Evolutionary conservation across 768 basidiomycete genomes (phyloP).

Genomic region (Coprinopsis marcescibilis): DNA sequence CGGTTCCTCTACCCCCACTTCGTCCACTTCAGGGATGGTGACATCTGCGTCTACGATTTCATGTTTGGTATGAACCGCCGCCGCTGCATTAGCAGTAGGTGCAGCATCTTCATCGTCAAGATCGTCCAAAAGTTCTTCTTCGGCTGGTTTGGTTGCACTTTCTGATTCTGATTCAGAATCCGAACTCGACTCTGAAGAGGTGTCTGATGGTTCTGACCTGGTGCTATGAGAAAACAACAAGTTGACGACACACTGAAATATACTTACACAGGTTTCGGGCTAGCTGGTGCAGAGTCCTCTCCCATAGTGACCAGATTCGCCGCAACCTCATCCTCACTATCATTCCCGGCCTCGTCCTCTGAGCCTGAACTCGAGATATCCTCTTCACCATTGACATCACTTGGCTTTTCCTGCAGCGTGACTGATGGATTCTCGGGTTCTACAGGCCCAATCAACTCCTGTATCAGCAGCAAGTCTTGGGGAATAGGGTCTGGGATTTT

Average conservation of each 20-base stretch:
- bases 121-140: slow-evolving; percentile 26
- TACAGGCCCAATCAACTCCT: slow-evolving; percentile 49
- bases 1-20: slow-evolving; percentile 56
- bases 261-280: slow-evolving; percentile 16
- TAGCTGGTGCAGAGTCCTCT: slow-evolving; percentile 15
- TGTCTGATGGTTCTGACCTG: slow-evolving; percentile 27
- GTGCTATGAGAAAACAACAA: slow-evolving; percentile 10
- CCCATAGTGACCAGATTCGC: slow-evolving; percentile 30
- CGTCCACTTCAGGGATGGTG: slow-evolving; percentile 53
- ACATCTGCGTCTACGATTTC: slow-evolving; percentile 59
- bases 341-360: slow-evolving; percentile 48
- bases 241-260: slow-evolving; percentile 6
- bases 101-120: slow-evolving; percentile 56
- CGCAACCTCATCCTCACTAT: slow-evolving; percentile 69
- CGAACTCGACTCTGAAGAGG: slow-evolving; percentile 35
- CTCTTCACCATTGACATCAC: slow-evolving; percentile 23
- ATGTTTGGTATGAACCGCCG: slow-evolving; percentile 62
- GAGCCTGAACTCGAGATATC: slow-evolving; percentile 49
- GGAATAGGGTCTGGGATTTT: slow-evolving; percentile 56
- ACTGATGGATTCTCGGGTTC: slow-evolving; percentile 7
- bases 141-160: slow-evolving; percentile 15
- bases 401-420: slow-evolving; percentile 12
- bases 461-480: slow-evolving; percentile 73
- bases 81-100: slow-evolving; percentile 28
- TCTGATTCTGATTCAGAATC: slow-evolving; percentile 27